Evolutionary conservation across 1,139 yeast species (phyloP).

Genomic region (Ogataea hybrid): DNA sequence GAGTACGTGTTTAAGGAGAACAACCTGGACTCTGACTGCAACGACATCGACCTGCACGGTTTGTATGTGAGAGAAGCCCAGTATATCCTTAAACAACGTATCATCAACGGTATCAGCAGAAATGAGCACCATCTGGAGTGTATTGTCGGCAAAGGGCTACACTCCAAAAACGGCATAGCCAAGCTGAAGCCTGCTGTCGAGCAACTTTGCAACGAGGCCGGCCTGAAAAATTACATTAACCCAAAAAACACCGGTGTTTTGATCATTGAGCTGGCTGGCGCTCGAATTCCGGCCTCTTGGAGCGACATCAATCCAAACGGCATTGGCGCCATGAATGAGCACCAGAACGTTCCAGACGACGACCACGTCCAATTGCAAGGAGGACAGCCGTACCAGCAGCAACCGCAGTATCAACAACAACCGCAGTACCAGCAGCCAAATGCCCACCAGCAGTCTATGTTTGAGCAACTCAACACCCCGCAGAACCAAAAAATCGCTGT

Average conservation of each 20-base stretch:
- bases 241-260: constrained; percentile 78
- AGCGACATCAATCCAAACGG: constrained; percentile 29
- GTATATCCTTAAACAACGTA: constrained; percentile 68
- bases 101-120: constrained; percentile 61
- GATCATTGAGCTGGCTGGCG: constrained; percentile 57
- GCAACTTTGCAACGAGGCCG: constrained; percentile 64
- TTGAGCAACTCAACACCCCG: constrained; percentile 8
- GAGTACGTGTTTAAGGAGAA: constrained; percentile 87
- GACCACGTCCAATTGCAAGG: constrained; percentile 11
- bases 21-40: constrained; percentile 76
- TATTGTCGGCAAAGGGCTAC: constrained; percentile 94
- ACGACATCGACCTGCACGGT: constrained; percentile 94
- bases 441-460: neutral
- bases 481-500: constrained; percentile 12
- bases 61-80: constrained; percentile 86
- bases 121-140: constrained; percentile 57
- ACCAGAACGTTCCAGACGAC: constrained; percentile 25
- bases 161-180: constrained; percentile 78
- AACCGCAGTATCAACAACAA: constrained; percentile 35
- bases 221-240: constrained; percentile 61
- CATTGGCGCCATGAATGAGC: constrained; percentile 31
- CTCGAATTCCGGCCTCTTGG: constrained; percentile 55
- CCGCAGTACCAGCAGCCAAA: constrained; percentile 17
- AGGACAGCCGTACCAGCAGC: constrained; percentile 26
- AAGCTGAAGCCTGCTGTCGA: constrained; percentile 90